Evolutionary conservation across 257 asterid species (phyloP).

Genomic region (Solanum tarijense): DNA sequence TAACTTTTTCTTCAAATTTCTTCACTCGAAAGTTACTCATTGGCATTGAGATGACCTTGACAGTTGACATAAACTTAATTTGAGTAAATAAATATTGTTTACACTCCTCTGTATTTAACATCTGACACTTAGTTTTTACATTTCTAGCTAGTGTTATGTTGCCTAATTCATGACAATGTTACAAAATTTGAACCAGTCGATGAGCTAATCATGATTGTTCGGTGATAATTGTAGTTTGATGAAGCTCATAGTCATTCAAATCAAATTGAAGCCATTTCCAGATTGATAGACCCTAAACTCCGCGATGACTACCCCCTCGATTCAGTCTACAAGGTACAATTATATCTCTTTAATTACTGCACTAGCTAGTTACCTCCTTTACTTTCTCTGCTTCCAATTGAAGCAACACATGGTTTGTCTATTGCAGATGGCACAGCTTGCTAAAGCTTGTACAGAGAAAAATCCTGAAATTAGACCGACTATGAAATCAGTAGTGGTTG

Average conservation of each 20-base stretch:
- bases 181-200: not conserved
- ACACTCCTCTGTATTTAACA: not conserved
- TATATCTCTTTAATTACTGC: not conserved
- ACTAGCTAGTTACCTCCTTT: not conserved
- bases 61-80: not conserved
- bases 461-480: constrained; percentile 70
- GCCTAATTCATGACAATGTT: no score
- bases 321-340: constrained; percentile 52
- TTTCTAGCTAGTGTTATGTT: no score
- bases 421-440: constrained; percentile 65
- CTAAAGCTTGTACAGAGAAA: constrained; percentile 74
- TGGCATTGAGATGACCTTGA: not conserved
- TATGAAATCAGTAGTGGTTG: constrained; percentile 83
- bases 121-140: not conserved
- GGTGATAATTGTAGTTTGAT: constrained; percentile 42
- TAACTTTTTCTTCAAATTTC: constrained; percentile 14
- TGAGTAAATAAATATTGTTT: not conserved
- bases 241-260: constrained; percentile 58
- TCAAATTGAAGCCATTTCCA: constrained; percentile 34
- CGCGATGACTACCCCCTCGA: constrained; percentile 60
- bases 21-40: no score
- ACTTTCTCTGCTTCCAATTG: not conserved
- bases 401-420: not conserved
- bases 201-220: not conserved
- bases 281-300: constrained; percentile 63